A percentile compares a stretch with the other conserved stretches of the same genome.
Conservation (phyloP, 1,139 yeast genomes). For the Suhomyces bribrorum region DNA sequence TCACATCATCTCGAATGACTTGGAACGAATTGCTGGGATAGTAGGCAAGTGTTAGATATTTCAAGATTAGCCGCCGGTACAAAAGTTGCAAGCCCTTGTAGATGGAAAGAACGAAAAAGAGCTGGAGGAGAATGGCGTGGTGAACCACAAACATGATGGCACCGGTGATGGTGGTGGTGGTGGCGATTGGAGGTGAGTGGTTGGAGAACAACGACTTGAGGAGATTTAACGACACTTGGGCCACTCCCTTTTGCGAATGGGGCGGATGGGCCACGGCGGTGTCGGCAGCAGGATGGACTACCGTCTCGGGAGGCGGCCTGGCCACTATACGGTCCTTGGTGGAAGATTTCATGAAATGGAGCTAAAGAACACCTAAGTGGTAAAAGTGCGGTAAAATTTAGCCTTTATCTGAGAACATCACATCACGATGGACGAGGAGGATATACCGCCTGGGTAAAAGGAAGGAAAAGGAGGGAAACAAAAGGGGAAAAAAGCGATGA, state of each 20-base stretch:
- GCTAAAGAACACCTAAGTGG: background rate
- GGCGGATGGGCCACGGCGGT: background rate
- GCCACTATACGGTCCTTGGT: constrained; percentile 3
- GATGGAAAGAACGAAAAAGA: constrained; percentile 59
- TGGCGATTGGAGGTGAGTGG: background rate
- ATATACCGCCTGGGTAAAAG: too few species aligned
- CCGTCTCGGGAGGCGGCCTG: constrained; percentile 5
- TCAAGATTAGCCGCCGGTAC: constrained; percentile 57
- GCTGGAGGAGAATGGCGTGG: constrained; percentile 48
- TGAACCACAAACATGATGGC: constrained; percentile 17
- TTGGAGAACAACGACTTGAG: constrained; percentile 2
- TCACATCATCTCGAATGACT: constrained; percentile 80
- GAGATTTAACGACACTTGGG: constrained; percentile 1
- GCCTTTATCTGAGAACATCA: too few species aligned
- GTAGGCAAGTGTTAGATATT: constrained; percentile 63
- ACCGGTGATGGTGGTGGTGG: constrained; percentile 1
- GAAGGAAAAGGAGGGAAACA: too few species aligned
- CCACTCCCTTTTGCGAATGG: background rate
- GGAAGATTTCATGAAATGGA: background rate
- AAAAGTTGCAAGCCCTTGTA: constrained; percentile 53
- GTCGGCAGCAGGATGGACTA: background rate
- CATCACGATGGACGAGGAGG: too few species aligned
- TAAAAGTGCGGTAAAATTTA: background rate
- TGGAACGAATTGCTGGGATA: constrained; percentile 86
- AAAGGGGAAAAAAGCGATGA: too few species aligned